Conservation (phyloP, 2,329 filamentous ascomycete genomes). For the Arthrinium phaeospermum region DNA sequence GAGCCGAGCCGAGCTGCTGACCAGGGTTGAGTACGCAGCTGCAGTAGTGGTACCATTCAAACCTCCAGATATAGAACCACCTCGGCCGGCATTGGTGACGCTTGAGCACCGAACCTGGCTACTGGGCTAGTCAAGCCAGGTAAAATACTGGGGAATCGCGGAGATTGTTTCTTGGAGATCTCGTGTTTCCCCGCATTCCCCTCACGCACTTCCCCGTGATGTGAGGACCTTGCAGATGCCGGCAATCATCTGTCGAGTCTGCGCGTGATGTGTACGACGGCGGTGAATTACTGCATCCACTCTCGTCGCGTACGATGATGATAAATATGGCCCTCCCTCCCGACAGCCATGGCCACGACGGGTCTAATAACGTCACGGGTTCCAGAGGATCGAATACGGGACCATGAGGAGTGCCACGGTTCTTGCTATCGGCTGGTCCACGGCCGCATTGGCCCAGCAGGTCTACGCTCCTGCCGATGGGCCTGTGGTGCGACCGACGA, state of each 20-base stretch:
- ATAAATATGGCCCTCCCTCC: neutral
- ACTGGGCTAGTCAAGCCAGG: neutral
- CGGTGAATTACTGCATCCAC: neutral
- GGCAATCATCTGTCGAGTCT: neutral
- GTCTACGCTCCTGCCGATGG: conserved; percentile 41
- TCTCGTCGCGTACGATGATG: neutral
- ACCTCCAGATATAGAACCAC: neutral
- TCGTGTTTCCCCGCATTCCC: conserved; percentile 6
- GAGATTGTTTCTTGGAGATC: neutral
- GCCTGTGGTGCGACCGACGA: conserved; percentile 34
- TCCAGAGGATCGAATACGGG: neutral
- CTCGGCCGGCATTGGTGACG: neutral
- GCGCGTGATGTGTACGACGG: neutral
- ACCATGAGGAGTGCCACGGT: neutral
- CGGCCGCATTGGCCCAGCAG: conserved; percentile 35
- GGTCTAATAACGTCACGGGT: neutral
- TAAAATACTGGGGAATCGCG: neutral
- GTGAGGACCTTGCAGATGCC: neutral
- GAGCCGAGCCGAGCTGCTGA: neutral
- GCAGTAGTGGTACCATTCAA: neutral
- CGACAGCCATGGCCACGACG: neutral
- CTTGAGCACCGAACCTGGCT: too few relatives aligned
- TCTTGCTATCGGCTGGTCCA: neutral
- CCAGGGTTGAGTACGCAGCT: neutral
- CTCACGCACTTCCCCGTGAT: neutral